These are phyloP conservation scores for Nowakowskiella sp. DNA, from an alignment of 192 early-diverging fungal genomes.

Conservation along the genomic window DNA sequence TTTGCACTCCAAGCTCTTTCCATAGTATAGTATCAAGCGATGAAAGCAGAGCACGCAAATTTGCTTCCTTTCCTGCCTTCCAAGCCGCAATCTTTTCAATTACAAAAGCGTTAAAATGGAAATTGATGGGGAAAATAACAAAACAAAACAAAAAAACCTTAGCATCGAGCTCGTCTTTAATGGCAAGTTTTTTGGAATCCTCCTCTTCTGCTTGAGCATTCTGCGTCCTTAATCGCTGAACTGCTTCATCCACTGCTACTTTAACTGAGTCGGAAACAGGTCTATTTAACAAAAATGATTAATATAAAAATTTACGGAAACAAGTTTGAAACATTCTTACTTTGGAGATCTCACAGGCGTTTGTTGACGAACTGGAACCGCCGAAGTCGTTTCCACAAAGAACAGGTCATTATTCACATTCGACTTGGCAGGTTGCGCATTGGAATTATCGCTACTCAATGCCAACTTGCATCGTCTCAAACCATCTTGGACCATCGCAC, in stretches of 20 bases:
- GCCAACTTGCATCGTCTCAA: constrained; percentile 50
- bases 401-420: background rate
- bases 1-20: constrained; percentile 64
- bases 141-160: constrained; percentile 33
- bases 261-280: constrained; percentile 6
- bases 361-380: constrained; percentile 2
- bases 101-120: constrained; percentile 8
- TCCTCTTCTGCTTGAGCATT: constrained; percentile 62
- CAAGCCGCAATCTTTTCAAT: constrained; percentile 47
- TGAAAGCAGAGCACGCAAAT: constrained; percentile 79
- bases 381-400: constrained; percentile 5
- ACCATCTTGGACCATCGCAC: constrained; percentile 35
- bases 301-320: background rate
- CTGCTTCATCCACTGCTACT: constrained; percentile 42
- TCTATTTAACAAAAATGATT: constrained; percentile 5
- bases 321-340: background rate
- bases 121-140: background rate
- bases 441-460: too few relatives aligned
- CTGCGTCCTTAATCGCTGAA: constrained; percentile 66
- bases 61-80: constrained; percentile 83
- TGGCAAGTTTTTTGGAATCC: constrained; percentile 63
- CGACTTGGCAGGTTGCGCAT: too few relatives aligned
- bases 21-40: constrained; percentile 72
- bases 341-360: background rate
- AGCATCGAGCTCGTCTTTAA: constrained; percentile 73